phyloP scores from a whole-genome alignment of 2,329 filamentous ascomycete genomes.

The Botryosphaeria dothidea region DNA sequence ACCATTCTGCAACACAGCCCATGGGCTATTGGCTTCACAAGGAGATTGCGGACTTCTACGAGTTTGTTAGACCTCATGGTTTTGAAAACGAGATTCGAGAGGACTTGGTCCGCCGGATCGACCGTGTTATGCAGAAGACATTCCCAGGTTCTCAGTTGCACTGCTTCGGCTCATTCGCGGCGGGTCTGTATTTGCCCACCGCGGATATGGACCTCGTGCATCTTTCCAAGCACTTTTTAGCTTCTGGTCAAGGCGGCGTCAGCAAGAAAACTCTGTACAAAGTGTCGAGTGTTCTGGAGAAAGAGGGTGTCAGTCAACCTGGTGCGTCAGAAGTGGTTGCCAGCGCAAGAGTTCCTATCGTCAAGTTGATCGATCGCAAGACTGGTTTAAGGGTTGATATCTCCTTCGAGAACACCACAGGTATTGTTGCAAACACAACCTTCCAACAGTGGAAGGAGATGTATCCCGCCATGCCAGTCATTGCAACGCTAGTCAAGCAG shows the following conservation, averaged over 20 bases:
- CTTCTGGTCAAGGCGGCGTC: conserved; percentile 47
- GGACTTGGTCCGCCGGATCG: conserved; percentile 69
- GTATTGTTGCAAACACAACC: conserved; percentile 75
- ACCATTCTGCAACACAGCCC: conserved; percentile 56
- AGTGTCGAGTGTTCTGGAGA: conserved; percentile 62
- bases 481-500: conserved; percentile 90
- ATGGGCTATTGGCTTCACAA: conserved; percentile 74
- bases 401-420: conserved; percentile 89
- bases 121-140: conserved; percentile 40
- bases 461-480: conserved; percentile 81
- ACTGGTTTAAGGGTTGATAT: conserved; percentile 87
- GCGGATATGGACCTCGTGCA: conserved; percentile 95
- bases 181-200: conserved; percentile 71
- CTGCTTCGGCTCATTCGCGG: conserved; percentile 92
- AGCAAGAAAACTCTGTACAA: conserved; percentile 60
- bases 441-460: conserved; percentile 77
- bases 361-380: conserved; percentile 81
- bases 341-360: conserved; percentile 80
- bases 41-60: conserved; percentile 86
- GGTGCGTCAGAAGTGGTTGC: conserved; percentile 68
- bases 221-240: conserved; percentile 63
- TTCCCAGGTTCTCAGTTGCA: conserved; percentile 65
- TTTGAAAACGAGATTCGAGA: conserved; percentile 77
- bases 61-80: conserved; percentile 73
- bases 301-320: conserved; percentile 57